Conservation (phyloP, 768 basidiomycete species). For the Lactarius sanguifluus region DNA sequence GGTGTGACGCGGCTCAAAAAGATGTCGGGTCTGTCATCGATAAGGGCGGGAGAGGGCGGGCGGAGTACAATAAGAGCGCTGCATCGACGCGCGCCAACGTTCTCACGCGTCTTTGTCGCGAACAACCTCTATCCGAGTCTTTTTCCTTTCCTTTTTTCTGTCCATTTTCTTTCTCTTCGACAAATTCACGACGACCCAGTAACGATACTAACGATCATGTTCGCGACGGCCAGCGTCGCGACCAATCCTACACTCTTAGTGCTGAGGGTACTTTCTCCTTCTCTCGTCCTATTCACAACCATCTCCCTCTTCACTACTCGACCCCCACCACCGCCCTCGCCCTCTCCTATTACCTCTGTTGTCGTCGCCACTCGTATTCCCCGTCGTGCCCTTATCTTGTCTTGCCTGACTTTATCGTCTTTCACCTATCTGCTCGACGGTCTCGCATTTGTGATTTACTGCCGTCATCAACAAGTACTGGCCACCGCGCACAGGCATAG, state of each 20-base stretch:
- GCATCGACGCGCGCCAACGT: conserved; percentile 3
- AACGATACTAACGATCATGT: conserved; percentile 23
- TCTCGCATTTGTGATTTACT: conserved; percentile 61
- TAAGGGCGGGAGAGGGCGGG: conserved; percentile 2
- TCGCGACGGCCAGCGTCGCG: conserved; percentile 24
- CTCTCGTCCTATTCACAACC: conserved; percentile 59
- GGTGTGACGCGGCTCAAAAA: not conserved
- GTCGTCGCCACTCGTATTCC: conserved; percentile 72
- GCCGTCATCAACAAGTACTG: conserved; percentile 66
- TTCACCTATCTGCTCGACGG: conserved; percentile 79
- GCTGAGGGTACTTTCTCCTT: conserved; percentile 66
- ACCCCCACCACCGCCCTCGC: conserved; percentile 43
- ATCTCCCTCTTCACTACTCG: conserved; percentile 57
- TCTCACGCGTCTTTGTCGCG: conserved; percentile 11
- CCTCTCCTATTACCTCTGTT: conserved; percentile 73
- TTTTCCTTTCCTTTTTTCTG: conserved; percentile 3
- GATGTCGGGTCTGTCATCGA: conserved; percentile 11
- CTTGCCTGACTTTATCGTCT: conserved; percentile 66
- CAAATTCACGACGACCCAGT: conserved; percentile 15
- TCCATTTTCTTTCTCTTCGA: conserved; percentile 2
- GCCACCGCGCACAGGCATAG: conserved; percentile 62
- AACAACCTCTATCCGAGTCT: not conserved
- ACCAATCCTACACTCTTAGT: conserved; percentile 47
- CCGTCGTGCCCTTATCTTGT: conserved; percentile 72
- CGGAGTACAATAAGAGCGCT: conserved; percentile 11